Base-by-base conservation (phyloP, 495 filamentous ascomycete species). In the Daldinia loculata region DNA sequence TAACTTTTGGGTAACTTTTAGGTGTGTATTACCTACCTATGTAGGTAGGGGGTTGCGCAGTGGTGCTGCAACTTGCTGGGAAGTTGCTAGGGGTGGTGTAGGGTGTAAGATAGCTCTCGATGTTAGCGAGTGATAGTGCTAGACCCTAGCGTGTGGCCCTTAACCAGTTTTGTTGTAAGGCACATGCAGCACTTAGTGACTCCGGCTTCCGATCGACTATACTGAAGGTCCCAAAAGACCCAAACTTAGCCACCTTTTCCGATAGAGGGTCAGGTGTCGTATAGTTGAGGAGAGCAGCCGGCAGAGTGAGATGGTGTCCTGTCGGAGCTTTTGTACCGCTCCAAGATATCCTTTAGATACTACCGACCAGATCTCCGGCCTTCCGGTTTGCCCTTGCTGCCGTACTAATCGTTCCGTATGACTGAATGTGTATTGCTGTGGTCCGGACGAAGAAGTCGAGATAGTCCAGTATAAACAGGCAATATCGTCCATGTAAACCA, bases 131-230 rank as follows among this genome's bases (percentile, higher is more conserved):
- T 53, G 50, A 53, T 53, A 53, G 27, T 30, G 24, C 50, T 30
- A 53, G 26, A 17, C 50, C 24, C 41, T 67, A 63, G 59, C 30
- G 56, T 63, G 41, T 65, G 56, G 56, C 56, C 48, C 70, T 56
- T 68, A 62, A 50, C 64, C 60, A 61, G 59, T 61, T 68, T 56
- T 53, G 69, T 60, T 19, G 48, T n/a, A 30, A 41, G 61, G 61
- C 50, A 41, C 63, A 63, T 67, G 63, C 59, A 68, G 43, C 53
- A 60, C 52, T 38, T 60, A 64, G 55, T 56, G 55, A 57, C 61
- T 73, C 61, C 65, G 65, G 64, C 66, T 73, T 60, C 70, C 70
- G 70, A 56, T 66, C 61, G 56, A 56, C 65, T 72, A 65, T 66
- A 58, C 70, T 43, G 41, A 53, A 57, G 36, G 9, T 55, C 38